Percentiles rank a stretch among this genome's conserved stretches.
These are phyloP conservation scores for Golubevia pallescens DNA, from an alignment of 1,284 basidiomycete species.

Conservation along the genomic window DNA sequence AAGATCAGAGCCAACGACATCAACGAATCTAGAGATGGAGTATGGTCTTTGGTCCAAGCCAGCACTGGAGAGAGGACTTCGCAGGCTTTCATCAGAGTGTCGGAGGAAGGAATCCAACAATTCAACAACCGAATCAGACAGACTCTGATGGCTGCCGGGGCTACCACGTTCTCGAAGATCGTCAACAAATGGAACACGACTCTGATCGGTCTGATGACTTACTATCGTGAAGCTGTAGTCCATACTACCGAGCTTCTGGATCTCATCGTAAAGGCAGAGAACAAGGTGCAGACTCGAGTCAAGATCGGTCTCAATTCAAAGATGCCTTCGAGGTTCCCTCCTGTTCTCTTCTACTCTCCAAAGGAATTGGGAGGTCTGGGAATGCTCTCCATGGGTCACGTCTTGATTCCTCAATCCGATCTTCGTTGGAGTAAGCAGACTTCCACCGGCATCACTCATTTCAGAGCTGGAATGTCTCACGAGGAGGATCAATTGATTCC, in stretches of 20 bases:
- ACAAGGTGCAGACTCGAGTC: conserved; percentile 64
- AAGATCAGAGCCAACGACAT: conserved; percentile 92
- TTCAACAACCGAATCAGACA: conserved; percentile 62
- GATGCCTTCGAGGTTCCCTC: conserved; percentile 66
- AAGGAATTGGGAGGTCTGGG: conserved; percentile 62
- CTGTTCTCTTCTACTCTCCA: conserved; percentile 48
- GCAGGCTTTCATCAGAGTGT: conserved; percentile 95
- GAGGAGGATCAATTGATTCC: conserved; percentile 68
- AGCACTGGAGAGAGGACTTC: conserved; percentile 97
- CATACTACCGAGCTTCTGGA: conserved; percentile 60
- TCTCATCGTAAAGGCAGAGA: conserved; percentile 66
- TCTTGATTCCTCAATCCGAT: conserved; percentile 57
- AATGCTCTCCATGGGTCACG: conserved; percentile 60
- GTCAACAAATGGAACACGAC: conserved; percentile 64
- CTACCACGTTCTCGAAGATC: conserved; percentile 62
- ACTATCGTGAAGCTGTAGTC: conserved; percentile 63
- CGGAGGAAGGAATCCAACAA: conserved; percentile 80
- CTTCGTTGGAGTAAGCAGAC: conserved; percentile 61
- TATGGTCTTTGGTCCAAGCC: conserved; percentile 93
- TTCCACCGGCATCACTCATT: conserved; percentile 59
- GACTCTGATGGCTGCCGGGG: conserved; percentile 62
- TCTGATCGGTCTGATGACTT: conserved; percentile 63
- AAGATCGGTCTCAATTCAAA: conserved; percentile 64
- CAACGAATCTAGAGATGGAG: conserved; percentile 95
- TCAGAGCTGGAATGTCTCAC: conserved; percentile 95